phyloP scores from a whole-genome alignment of 2,329 filamentous ascomycete genomes.

The Meredithiella fracta region DNA sequence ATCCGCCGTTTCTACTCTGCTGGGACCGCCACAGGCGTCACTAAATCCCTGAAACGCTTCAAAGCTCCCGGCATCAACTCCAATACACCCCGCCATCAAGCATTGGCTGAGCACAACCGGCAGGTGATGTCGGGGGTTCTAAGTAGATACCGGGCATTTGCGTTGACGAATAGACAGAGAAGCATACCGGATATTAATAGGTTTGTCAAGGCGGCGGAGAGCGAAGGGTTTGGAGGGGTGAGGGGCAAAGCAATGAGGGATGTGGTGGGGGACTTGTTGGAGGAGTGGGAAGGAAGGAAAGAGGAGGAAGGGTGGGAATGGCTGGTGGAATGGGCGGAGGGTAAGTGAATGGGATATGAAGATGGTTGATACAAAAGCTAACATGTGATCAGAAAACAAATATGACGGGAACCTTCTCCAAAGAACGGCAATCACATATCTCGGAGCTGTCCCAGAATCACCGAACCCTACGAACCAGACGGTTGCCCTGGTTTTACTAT shows the following conservation, averaged over 20 bases:
- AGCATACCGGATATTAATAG: slow-evolving; percentile 4
- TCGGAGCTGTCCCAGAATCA: not conserved
- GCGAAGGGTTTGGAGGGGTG: not conserved
- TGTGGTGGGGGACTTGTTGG: slow-evolving; percentile 2
- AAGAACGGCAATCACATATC: not conserved
- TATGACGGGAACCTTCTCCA: not conserved
- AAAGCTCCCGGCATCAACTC: too few relatives aligned
- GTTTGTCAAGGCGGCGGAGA: slow-evolving; percentile 5
- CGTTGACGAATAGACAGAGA: not conserved
- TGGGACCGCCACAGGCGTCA: too few relatives aligned
- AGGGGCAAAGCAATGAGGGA: slow-evolving; percentile 8
- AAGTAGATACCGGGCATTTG: not conserved
- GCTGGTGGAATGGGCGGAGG: slow-evolving; percentile 5
- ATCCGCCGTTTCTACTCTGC: not conserved
- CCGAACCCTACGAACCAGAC: not conserved
- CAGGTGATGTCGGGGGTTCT: not conserved
- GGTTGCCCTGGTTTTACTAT: not conserved
- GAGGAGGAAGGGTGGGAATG: slow-evolving; percentile 7
- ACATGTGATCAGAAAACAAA: not conserved
- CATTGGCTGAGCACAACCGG: not conserved
- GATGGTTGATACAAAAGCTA: not conserved
- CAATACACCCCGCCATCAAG: too few relatives aligned
- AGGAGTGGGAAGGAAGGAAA: not conserved
- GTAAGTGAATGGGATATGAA: not conserved
- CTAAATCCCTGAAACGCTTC: too few relatives aligned